A percentile compares a stretch with the other conserved stretches of the same genome.
These are phyloP conservation scores for Panaeolus cyanescens DNA, from an alignment of 768 basidiomycete species.

Conservation along the genomic window DNA sequence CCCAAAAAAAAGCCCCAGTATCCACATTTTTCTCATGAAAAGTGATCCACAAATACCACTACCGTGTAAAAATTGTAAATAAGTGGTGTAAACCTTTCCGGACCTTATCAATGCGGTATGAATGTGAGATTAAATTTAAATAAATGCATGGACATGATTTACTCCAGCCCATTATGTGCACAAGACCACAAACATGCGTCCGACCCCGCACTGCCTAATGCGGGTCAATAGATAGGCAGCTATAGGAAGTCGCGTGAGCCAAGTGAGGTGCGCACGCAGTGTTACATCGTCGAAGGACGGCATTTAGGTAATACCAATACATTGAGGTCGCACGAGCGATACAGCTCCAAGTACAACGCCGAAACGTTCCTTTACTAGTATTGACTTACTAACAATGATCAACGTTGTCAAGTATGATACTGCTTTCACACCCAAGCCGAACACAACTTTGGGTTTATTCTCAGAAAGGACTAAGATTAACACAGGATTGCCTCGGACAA, in stretches of 20 bases:
- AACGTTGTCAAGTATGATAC: neutral
- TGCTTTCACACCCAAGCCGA: too few relatives aligned
- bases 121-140: too few relatives aligned
- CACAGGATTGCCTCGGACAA: too few relatives aligned
- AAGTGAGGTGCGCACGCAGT: too few relatives aligned
- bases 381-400: neutral
- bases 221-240: neutral
- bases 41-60: neutral
- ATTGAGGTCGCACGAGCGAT: constrained; percentile 1
- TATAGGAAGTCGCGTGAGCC: neutral
- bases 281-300: too few relatives aligned
- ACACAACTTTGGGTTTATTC: too few relatives aligned
- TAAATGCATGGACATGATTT: too few relatives aligned
- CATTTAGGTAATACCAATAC: neutral
- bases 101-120: too few relatives aligned
- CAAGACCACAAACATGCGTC: constrained; percentile 2
- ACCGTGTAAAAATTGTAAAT: neutral
- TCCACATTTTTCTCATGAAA: neutral
- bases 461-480: too few relatives aligned
- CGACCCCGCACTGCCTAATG: neutral
- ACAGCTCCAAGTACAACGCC: neutral
- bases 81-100: too few relatives aligned
- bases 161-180: neutral
- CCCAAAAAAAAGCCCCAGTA: too few relatives aligned
- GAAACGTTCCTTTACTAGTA: constrained; percentile 1